Evolutionary conservation across 1,284 basidiomycete species (phyloP), one percentile per base, ranked within the genome.

Genomic region (Sanghuangporus sanghuang): DNA sequence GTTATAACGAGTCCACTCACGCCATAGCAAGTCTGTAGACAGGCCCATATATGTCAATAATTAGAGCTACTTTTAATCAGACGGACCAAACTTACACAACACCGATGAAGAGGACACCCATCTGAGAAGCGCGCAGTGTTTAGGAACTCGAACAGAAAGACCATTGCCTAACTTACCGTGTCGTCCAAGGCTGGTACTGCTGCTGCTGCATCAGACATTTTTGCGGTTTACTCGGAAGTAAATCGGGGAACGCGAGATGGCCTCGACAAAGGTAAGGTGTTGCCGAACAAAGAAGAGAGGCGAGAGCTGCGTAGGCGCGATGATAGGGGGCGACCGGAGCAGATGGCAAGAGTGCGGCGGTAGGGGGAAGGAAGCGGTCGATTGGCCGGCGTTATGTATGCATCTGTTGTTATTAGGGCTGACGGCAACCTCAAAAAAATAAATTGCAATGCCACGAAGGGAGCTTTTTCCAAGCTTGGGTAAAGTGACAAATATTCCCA

Each of bases 41-140:
- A 2, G 16, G n/a, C 40, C 40, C 44, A n/a, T 7, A 46, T 14
- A 44, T 4, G n/a, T 62, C n/a, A 62, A 32, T 44, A n/a, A 18
- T 40, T 2, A 14, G 38, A 5, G 16, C 1, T 36, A 23, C 9
- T 8, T 32, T 6, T 8, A 35, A 11, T n/a, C 21, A 7, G 16
- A 16, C n/a, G 44, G 55, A 11, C 14, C n/a, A 3, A 46, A 66
- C 64, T 55, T 18, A 66, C 62, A 66, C 23, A 16, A 63, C 57
- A 42, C 61, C 65, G 21, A 66, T 12, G 58, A 63, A 66, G 2
- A 66, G 48, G 21, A 48, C 61, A 21, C 65, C 65, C 65, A 63
- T 53, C 64, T 65, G 23, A 36, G 9, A 18, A 18, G 18, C 35
- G 39, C 38, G 18, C 6, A 27, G 38, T 21, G 14, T 12, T 57